Evolutionary conservation across 2,329 filamentous ascomycete species (phyloP), one percentile per base, ranked within the genome.

Genomic region (Cladosporium oxysporum): DNA sequence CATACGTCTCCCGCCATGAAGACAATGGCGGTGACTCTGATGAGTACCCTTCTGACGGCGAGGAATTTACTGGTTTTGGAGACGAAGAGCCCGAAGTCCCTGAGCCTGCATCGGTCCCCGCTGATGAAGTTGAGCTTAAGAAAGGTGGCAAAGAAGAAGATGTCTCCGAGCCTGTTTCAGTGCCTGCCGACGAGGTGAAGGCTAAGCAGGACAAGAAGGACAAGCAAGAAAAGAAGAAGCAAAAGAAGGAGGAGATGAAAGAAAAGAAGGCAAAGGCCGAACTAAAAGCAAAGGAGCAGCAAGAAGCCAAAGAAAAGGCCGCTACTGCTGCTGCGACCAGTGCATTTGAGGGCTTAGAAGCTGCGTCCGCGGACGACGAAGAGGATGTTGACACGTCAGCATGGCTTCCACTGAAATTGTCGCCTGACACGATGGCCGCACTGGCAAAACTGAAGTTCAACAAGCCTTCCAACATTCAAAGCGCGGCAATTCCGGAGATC

Each of bases 381-480:
- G 83, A 87, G 63, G 88, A 87, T 35, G 82, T 87, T 16, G 89
- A 95, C 74, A 84, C 96, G 62, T 91, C 91, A 16, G 89, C 87
- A 31, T 99, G 95, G 95, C 83, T 87, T 66, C 80, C 85, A 8
- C 79, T 99, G 41, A 86, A 89, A 5, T 82, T 99, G 2, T 94
- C 91, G 0, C 83, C 90, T 0, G 83, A 87, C 60, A 85, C 91
- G 0, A 81, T 97, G 21, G 87, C 88, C 1, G 87, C 92, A 18
- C 81, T 99, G 35, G 89, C 92, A 2, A 90, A 88, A 71, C 82
- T 98, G 68, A 90, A 90, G 66, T 98, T 98, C 76, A 76, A 85
- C 5, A 88, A 87, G 66, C 95, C 95, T 0, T 97, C 93, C 0
- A 79, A 85, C 0, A 97, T 99, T 66, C 95, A 99, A 76, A 80